Conservation (phyloP, 192 early-diverging fungal genomes). For the Piromyces finnis region DNA sequence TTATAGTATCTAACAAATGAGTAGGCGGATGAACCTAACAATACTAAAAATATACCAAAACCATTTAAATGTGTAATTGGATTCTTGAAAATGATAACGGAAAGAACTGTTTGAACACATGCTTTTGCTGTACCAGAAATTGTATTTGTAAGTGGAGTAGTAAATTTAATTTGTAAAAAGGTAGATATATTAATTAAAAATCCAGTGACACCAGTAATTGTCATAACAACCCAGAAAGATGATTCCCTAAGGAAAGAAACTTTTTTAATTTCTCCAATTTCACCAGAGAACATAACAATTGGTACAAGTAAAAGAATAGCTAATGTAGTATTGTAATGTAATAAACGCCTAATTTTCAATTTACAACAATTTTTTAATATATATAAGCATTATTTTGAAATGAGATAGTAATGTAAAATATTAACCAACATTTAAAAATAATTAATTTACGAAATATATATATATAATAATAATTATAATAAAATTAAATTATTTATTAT, state of each 20-base stretch:
- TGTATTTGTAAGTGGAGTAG: slow-evolving; percentile 44
- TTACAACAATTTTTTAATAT: too few relatives aligned
- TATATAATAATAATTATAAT: too few relatives aligned
- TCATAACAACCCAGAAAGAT: slow-evolving; percentile 42
- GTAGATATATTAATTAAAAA: slow-evolving; percentile 51
- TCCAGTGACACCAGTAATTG: slow-evolving; percentile 35
- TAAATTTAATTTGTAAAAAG: slow-evolving; percentile 52
- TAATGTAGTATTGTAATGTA: slow-evolving; percentile 47
- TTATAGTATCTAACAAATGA: neutral
- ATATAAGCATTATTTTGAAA: too few relatives aligned
- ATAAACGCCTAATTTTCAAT: slow-evolving; percentile 28
- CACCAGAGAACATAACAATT: slow-evolving; percentile 35
- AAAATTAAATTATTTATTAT: too few relatives aligned
- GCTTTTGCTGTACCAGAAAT: slow-evolving; percentile 51
- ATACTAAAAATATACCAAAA: neutral
- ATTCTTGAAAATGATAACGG: slow-evolving; percentile 40
- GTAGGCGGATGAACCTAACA: neutral
- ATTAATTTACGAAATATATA: too few relatives aligned
- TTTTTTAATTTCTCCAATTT: slow-evolving; percentile 22
- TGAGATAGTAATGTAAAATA: too few relatives aligned
- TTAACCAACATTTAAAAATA: too few relatives aligned
- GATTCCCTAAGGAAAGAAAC: slow-evolving; percentile 24
- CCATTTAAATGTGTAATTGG: slow-evolving; percentile 18
- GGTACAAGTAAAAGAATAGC: slow-evolving; percentile 35
- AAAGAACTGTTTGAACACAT: slow-evolving; percentile 43